These are phyloP conservation scores for Oxyria digyna DNA, from an alignment of 148 eudicot genomes.

Conservation along the genomic window DNA sequence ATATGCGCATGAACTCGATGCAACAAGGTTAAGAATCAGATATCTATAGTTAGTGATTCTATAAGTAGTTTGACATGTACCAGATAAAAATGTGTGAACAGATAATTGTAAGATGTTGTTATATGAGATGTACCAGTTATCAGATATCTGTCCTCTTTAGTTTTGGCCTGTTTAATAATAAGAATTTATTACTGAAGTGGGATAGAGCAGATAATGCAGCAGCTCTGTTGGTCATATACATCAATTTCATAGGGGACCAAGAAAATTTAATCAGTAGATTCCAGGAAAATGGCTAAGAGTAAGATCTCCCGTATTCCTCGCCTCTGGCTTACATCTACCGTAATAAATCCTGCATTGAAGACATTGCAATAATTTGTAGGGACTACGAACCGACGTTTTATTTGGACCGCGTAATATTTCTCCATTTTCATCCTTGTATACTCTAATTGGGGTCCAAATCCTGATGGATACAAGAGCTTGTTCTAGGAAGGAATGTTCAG, in stretches of 20 bases:
- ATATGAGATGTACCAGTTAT: neutral
- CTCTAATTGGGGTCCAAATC: neutral
- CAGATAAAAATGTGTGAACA: neutral
- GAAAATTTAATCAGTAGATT: neutral
- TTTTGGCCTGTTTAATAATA: neutral
- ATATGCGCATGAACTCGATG: conserved; percentile 22
- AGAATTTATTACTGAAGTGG: neutral
- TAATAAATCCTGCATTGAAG: neutral
- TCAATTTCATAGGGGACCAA: neutral
- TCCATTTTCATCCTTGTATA: neutral
- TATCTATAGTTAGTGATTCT: neutral
- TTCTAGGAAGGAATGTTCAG: neutral
- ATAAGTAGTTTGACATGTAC: neutral
- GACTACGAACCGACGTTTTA: neutral
- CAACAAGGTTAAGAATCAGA: conserved; percentile 23
- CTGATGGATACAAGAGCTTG: neutral
- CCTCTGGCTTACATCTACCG: conserved; percentile 2
- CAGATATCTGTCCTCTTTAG: neutral
- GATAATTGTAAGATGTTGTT: neutral
- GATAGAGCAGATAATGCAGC: neutral
- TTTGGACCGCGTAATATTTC: neutral
- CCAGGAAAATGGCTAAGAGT: neutral
- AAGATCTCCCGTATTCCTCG: conserved; percentile 3
- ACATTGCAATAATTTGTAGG: neutral
- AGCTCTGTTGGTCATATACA: neutral